Percentiles rank a stretch among this genome's conserved stretches.
These are phyloP conservation scores for Yamadazyma spencermartinsiae DNA, from an alignment of 1,139 yeast genomes.

Conservation along the genomic window DNA sequence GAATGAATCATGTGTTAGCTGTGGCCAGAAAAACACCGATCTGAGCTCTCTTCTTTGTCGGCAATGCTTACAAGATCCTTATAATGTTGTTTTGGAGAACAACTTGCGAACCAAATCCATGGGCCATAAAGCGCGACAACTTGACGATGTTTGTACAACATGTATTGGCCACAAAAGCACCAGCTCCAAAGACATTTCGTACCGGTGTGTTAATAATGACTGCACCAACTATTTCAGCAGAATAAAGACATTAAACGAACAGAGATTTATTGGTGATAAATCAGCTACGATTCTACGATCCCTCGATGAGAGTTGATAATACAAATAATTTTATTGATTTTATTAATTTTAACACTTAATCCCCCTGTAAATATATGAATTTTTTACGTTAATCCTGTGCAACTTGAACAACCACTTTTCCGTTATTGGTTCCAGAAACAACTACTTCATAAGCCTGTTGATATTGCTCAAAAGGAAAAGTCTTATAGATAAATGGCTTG, in stretches of 20 bases:
- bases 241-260: constrained; percentile 19
- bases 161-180: constrained; percentile 25
- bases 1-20: constrained; percentile 25
- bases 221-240: constrained; percentile 28
- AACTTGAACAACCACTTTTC: constrained; percentile 54
- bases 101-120: constrained; percentile 16
- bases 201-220: constrained; percentile 31
- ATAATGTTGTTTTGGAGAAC: constrained; percentile 20
- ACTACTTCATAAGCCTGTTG: constrained; percentile 51
- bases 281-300: background rate
- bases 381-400: background rate
- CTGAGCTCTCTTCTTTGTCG: constrained; percentile 20
- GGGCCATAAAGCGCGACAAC: constrained; percentile 16
- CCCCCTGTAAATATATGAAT: too few relatives aligned
- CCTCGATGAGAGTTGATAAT: background rate
- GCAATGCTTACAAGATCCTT: constrained; percentile 22
- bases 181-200: constrained; percentile 15
- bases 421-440: constrained; percentile 50
- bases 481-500: constrained; percentile 53
- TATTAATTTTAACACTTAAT: background rate
- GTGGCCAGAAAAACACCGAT: constrained; percentile 20
- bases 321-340: background rate
- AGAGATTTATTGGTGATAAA: background rate
- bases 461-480: constrained; percentile 48
- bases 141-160: constrained; percentile 22